Evolutionary conservation across 1,139 yeast species (phyloP), one percentile per base, ranked within the genome.

Genomic region (Candida albicans): DNA sequence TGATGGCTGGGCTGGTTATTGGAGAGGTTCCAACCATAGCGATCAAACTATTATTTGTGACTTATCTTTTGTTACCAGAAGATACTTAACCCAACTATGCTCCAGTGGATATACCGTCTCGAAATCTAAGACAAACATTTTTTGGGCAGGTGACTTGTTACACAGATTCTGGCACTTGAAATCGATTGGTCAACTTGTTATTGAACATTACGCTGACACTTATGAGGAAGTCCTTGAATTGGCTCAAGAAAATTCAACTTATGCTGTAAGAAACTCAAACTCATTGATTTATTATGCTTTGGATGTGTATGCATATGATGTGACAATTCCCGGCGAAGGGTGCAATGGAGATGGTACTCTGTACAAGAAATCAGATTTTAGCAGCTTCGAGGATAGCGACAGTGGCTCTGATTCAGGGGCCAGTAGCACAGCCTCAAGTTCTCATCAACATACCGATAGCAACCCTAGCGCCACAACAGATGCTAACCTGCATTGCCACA

Each of bases 1-100:
- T 8, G 56, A 57, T 31, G 65, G 66, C 13, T 66, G 67, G 62
- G 70, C 70, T 8, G 71, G 72, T 29, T 67, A 67, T 42, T 59
- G 64, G 64, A 59, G 70, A 56, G 67, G 71, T 39, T 60, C 55
- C 28, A 64, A 64, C 43, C 66, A 53, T 14, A 52, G 64, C 2
- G 60, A 64, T 39, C 67, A 67, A 48, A 67, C 53, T 14, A 56
- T 53, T 13, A 56, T 58, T 37, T 57, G 62, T 45, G 60, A 57
- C 35, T 46, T 49, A 8, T 55, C 63, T 29, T 60, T 48, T 49
- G 44, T 45, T 13, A 22, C 50, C 15, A 56, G 59, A 45, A 30
- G 39, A 11, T 52, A 41, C 39, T 52, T 59, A 27, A 30, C 52
- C 15, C 61, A 61, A 47, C 35, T 61, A 46, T 57, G 61, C 43